phyloP scores from a whole-genome alignment of 805 yeast genomes.

The Candida vartiovaarae region DNA sequence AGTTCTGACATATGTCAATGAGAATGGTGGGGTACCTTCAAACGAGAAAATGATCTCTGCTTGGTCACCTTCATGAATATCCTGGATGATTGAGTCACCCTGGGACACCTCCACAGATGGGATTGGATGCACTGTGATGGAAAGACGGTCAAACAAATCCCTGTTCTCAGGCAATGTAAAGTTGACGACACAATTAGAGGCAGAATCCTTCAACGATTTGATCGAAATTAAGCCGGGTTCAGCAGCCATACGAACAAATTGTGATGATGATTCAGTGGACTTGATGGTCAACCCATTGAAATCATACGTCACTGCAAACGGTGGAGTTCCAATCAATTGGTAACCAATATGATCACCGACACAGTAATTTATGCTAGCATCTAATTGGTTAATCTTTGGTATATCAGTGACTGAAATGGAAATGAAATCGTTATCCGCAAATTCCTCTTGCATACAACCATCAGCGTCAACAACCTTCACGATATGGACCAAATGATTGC shows the following conservation, averaged over 20 bases:
- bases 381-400: slow-evolving; percentile 53
- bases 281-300: slow-evolving; percentile 58
- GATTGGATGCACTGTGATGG: slow-evolving; percentile 42
- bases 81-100: slow-evolving; percentile 69
- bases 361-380: slow-evolving; percentile 53
- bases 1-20: slow-evolving; percentile 75
- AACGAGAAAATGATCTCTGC: slow-evolving; percentile 81
- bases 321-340: slow-evolving; percentile 70
- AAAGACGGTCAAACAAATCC: slow-evolving; percentile 26
- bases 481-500: slow-evolving; percentile 59
- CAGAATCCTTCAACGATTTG: slow-evolving; percentile 64
- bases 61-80: slow-evolving; percentile 91
- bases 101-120: slow-evolving; percentile 80
- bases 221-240: slow-evolving; percentile 73
- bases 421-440: slow-evolving; percentile 37
- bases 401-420: slow-evolving; percentile 64
- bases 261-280: slow-evolving; percentile 43
- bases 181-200: slow-evolving; percentile 64
- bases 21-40: slow-evolving; percentile 86
- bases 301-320: slow-evolving; percentile 67
- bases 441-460: slow-evolving; percentile 53
- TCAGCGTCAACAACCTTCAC: slow-evolving; percentile 55
- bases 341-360: slow-evolving; percentile 87
- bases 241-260: slow-evolving; percentile 66
- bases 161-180: slow-evolving; percentile 35